Evolutionary conservation across 805 yeast genomes (phyloP).

Genomic region (Saturnispora dispora): DNA sequence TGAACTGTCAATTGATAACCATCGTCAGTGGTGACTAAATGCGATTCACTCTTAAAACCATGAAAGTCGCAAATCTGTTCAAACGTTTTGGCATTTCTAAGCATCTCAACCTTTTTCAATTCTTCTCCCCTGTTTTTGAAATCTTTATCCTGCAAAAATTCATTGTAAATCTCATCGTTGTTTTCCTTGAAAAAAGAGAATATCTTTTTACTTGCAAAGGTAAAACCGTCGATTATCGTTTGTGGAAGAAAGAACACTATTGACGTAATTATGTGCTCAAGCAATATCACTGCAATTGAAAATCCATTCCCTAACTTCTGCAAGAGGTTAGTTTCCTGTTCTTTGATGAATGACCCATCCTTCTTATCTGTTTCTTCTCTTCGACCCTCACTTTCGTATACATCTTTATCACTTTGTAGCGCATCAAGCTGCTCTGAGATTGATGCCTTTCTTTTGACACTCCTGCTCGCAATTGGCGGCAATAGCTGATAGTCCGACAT

Average conservation of each 20-base stretch:
- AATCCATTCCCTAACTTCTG: slow-evolving; percentile 13
- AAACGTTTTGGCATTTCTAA: slow-evolving; percentile 44
- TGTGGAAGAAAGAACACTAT: slow-evolving; percentile 23
- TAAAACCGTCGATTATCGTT: slow-evolving; percentile 18
- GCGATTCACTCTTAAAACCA: slow-evolving; percentile 67
- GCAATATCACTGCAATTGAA: slow-evolving; percentile 20
- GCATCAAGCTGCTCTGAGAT: slow-evolving; percentile 5
- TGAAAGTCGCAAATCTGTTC: slow-evolving; percentile 58
- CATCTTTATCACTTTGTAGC: background rate
- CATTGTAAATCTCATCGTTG: slow-evolving; percentile 19
- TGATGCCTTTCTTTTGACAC: background rate
- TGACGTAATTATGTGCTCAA: slow-evolving; percentile 21
- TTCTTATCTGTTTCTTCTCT: background rate
- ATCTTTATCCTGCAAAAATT: slow-evolving; percentile 13
- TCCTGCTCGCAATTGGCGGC: background rate
- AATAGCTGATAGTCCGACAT: background rate
- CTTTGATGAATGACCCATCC: background rate
- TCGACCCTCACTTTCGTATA: background rate
- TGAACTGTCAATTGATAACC: slow-evolving; percentile 71
- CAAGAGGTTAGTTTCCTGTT: background rate
- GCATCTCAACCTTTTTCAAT: slow-evolving; percentile 21
- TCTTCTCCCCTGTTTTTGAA: slow-evolving; percentile 13
- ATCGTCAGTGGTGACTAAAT: slow-evolving; percentile 68
- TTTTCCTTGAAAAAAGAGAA: slow-evolving; percentile 17
- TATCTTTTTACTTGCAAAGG: slow-evolving; percentile 15